Base-by-base conservation (phyloP, 202 grass and related monocot species). In the Brachypodium distachyon region DNA sequence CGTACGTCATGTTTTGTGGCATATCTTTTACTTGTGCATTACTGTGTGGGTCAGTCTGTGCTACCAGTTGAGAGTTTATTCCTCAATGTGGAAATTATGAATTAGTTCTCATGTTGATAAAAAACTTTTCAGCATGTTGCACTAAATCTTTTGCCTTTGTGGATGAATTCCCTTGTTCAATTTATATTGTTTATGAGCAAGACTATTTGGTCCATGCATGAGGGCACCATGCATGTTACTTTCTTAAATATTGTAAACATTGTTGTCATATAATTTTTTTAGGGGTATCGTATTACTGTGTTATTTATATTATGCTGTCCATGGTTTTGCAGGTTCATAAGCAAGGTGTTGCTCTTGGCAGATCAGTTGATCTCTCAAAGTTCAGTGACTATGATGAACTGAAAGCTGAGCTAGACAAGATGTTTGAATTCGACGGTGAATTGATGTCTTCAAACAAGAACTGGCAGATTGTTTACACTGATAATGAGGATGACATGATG, bases 401-500 rank as follows among this genome's bases (percentile, higher is more conserved):
- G 18, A 90, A 77, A 78, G 64, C 73, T 27, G 95, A 98, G 76
- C 67, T 98, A 29, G 95, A 98, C 83, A 91, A 66, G 49, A 95
- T 98, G 91, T 98, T 98, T 70, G 91, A 98, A 27, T 98, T 98
- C 8, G 48, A 81, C 1, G 91, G 95, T 14, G 87, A 92, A 80
- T 72, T 98, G 64, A 52, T 81, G 26, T 84, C 80, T 78, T 44
- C 80, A 42, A 92, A 81, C 57, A 88, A 75, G 9, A 90, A 83
- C n/a, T 98, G 95, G 95, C 81, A 90, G 77, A 83, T 98, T 33
- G 89, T 98, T 54, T 98, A 92, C 49, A 98, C 95, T 19, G 95
- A 98, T 38, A 84, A 95, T 26, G 95, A 98, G 72, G 95, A 87
- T 64, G 95, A 98, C 77, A 98, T 98, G 95, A 98, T 98, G 95